Conservation (phyloP, 2,329 filamentous ascomycete species). For the Leptoxyphium fumago region DNA sequence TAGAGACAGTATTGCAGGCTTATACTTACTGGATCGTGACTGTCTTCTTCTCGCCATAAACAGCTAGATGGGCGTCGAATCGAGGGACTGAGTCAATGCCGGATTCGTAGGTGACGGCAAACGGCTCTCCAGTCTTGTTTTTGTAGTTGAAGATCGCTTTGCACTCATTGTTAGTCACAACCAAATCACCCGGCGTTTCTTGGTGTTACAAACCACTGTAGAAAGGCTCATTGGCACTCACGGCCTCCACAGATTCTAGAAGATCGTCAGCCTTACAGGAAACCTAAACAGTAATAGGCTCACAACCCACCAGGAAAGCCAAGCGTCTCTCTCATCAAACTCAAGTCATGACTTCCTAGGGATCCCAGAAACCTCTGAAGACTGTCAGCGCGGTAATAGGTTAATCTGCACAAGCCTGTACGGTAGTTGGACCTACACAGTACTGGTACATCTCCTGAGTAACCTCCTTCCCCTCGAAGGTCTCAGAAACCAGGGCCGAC, state of each 20-base stretch:
- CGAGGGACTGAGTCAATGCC: slow-evolving; percentile 38
- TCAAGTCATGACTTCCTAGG: slow-evolving; percentile 41
- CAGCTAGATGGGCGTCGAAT: slow-evolving; percentile 38
- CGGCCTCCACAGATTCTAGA: slow-evolving; percentile 29
- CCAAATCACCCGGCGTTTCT: neutral
- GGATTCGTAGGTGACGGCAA: slow-evolving; percentile 42
- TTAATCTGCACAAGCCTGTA: neutral
- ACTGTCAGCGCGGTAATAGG: neutral
- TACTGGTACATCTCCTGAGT: slow-evolving; percentile 17
- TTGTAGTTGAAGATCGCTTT: slow-evolving; percentile 31
- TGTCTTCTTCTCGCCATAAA: slow-evolving; percentile 40
- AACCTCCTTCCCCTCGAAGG: slow-evolving; percentile 17
- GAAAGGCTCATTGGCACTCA: slow-evolving; percentile 25
- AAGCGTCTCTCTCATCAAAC: slow-evolving; percentile 38
- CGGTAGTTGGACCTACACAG: slow-evolving; percentile 10
- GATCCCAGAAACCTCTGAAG: slow-evolving; percentile 27
- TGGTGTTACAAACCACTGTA: slow-evolving; percentile 2
- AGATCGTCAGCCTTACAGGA: neutral
- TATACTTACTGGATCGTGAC: slow-evolving; percentile 29
- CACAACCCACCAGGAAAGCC: slow-evolving; percentile 23
- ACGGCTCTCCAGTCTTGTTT: slow-evolving; percentile 20
- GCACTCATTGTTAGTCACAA: slow-evolving; percentile 3
- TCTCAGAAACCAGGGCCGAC: slow-evolving; percentile 19
- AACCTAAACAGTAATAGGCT: neutral
- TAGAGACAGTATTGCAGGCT: too few species aligned